Evolutionary conservation across 345 rosid genomes (phyloP), one percentile per base, ranked within the genome.

Genomic region (Clausena lansium): DNA sequence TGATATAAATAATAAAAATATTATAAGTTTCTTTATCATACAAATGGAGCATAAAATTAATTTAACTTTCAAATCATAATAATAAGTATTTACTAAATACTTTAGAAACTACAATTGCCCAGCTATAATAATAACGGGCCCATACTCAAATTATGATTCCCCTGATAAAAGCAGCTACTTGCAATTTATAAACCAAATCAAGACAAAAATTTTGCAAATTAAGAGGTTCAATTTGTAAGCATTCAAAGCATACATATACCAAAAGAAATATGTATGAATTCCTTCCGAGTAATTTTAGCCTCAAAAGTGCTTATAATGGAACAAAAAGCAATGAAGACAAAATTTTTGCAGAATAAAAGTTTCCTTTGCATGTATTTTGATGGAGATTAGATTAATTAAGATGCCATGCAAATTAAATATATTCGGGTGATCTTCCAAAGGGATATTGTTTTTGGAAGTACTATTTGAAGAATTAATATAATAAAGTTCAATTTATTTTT

Each of bases 321-420:
- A 74, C 69, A 27, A 28, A 74, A 28, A 75, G 50, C 20, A 47
- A 64, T 7, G 71, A 66, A 60, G 81, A 83, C 86, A 86, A 81
- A 59, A 19, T 20, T 7, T 75, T 67, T 81, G 82, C 64, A 68
- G 83, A 83, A 72, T 67, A 75, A 79, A 80, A 77, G 81, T 83
- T 55, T 77, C 57, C 59, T 54, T 71, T 54, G 66, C 73, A 67
- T 39, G 41, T 54, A 41, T 24, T 76, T 67, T 78, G 74, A 73
- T 61, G 14, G 25, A 59, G 30, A 35, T 25, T 36, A 2, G 11
- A n/a, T 9, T 3, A 36, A 35, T 4, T 50, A 50, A 50, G 55
- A 50, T 17, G 55, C 55, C 17, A 32, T 17, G 38, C 8, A 63
- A 32, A 63, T 30, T 30, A 30, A 14, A 63, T 63, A 63, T 62